Base-by-base conservation (phyloP, 257 asterid species). In the Nicotiana paniculata region DNA sequence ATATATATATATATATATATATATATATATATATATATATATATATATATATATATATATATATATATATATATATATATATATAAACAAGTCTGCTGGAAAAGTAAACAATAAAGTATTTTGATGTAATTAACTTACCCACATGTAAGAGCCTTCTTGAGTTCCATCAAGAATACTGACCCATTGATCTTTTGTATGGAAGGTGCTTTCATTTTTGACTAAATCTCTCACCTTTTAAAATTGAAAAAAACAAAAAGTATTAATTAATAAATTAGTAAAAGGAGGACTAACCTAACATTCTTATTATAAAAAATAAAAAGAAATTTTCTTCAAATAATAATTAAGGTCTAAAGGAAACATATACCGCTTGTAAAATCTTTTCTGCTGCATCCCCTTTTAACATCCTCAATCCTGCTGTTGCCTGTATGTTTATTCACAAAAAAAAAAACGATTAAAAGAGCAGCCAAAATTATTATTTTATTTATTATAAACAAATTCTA, bases 381-480 rank as follows among this genome's bases (percentile, higher is more conserved):
- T 95, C 97, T 10, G 97, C 85, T 63, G 97, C 83, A 90, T 89
- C 92, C 24, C 97, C 98, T 83, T 88, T 90, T 89, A 95, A 84
- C 88, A 88, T 90, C 85, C 98, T 90, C n/a, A 95, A 86, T 81
- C 98, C 95, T 32, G 98, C 96, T 61, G 97, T 95, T 84, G 98
- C 98, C 98, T 94, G 87, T 64, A n/a, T 6, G 59, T 78, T 84
- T 64, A 89, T 72, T 21, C 61, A 46, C 24, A 21, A 21, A 21
- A 21, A 21, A 0, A 18, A 43, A 10, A 43, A 39, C 0, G 3
- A 51, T 11, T 11, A n/a, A 17, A 17, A 57, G 26, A 18, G 63
- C 24, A 57, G 26, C 63, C 26, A 18, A 57, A 17, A 57, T 1
- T 6, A 57, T 55, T 15, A 55, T 3, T 8, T 51, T 3, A 51